These are phyloP conservation scores for Albifimbria verrucaria DNA, from an alignment of 2,329 filamentous ascomycete genomes.

Conservation along the genomic window DNA sequence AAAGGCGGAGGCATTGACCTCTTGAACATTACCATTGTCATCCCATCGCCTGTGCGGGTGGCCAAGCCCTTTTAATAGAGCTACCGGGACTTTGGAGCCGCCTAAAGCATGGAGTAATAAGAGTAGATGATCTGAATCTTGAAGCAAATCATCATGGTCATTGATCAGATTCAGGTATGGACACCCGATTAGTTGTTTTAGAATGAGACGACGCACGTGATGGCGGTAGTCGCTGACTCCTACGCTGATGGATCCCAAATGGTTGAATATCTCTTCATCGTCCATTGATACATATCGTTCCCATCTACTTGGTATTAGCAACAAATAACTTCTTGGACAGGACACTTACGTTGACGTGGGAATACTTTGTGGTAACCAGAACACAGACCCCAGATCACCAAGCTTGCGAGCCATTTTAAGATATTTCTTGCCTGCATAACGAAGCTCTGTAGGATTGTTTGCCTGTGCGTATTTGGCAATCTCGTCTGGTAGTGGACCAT, in stretches of 20 bases:
- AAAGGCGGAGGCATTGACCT: conserved; percentile 15
- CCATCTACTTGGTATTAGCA: conserved; percentile 17
- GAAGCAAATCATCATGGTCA: conserved; percentile 22
- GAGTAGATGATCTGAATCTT: conserved; percentile 18
- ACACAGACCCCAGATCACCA: conserved; percentile 23
- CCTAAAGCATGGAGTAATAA: conserved; percentile 21
- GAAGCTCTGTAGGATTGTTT: conserved; percentile 20
- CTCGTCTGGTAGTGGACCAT: conserved; percentile 14
- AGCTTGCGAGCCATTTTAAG: conserved; percentile 28
- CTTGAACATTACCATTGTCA: conserved; percentile 21
- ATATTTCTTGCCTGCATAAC: conserved; percentile 30
- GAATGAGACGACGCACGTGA: conserved; percentile 21
- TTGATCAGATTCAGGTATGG: conserved; percentile 20
- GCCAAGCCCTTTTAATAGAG: conserved; percentile 17
- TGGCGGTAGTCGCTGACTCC: conserved; percentile 10
- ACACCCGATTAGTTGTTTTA: conserved; percentile 13
- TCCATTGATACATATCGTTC: conserved; percentile 31
- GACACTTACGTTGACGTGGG: conserved; percentile 29
- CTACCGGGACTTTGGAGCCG: conserved; percentile 16
- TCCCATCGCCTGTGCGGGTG: conserved; percentile 20
- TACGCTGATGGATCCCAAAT: conserved; percentile 17
- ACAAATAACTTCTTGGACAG: fast-evolving
- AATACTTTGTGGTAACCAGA: conserved; percentile 28
- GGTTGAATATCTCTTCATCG: conserved; percentile 25
- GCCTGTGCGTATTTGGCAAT: conserved; percentile 17